Base-by-base conservation (phyloP, 352 stramenopile genomes). In the Blastocystis sp. region DNA sequence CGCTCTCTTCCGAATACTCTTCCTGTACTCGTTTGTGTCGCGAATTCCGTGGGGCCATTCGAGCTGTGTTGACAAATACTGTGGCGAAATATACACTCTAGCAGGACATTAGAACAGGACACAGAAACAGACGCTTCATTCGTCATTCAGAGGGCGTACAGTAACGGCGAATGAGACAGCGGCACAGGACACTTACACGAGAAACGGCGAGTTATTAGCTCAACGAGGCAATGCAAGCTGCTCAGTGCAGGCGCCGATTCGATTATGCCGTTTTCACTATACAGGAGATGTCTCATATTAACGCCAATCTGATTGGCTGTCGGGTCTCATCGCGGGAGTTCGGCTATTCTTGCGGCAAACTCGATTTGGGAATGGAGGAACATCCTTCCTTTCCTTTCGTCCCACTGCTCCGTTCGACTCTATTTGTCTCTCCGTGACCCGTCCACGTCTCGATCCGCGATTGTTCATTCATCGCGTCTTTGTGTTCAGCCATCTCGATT, bases 1-100 rank as follows among this genome's bases (percentile, higher is more conserved):
- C 60, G 50, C 50, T 67, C 4, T 85, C 74, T 41, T 85, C 74
- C 2, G 55, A 39, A 59, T 85, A 85, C 13, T 66, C 59, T 33
- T 85, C 74, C 31, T 85, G 74, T 24, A 37, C 6, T 67, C 50
- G 33, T 41, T 66, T 51, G 35, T 59, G 55, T 62, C 55, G 59
- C 21, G 55, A 59, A 41, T 39, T 85, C 26, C 74, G 74, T 29
- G 21, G 51, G 41, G 51, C 74, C 74, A 85, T 85, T 31, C 31
- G 6, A 16, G 6, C 9, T 19, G 45, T 55, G 45, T 16, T 55
- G 45, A 19, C 45, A 19, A 16, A 16, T 19, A 16, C 45, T 19
- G 45, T 55, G 16, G 16, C 45, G 9, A 16, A 16, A 55, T 55
- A 55, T 55, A 16, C 9, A 55, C 45, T 55, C 45, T 55, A 55